Base-by-base conservation (phyloP, 306 rosid species). In the Inga oerstediana region DNA sequence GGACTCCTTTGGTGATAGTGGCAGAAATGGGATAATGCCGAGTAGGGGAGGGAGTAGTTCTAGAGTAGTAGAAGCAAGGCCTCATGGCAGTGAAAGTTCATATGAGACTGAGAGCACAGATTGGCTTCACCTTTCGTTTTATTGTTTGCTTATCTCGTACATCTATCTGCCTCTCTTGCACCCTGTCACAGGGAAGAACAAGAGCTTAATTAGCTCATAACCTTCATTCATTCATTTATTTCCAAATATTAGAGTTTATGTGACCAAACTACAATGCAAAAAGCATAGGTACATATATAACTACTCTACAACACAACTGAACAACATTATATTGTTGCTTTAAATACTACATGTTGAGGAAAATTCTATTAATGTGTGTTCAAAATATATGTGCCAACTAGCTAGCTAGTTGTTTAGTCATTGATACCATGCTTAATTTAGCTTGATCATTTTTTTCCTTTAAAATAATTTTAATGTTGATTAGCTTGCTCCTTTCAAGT, bases 81-180 rank as follows among this genome's bases (percentile, higher is more conserved):
- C 49, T 19, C 8, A 9, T 10, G 8, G 37, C n/a, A 1, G 12
- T 75, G 46, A 27, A 2, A 19, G 32, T 45, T 78, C 89, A 13
- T 46, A 78, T 11, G 61, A 54, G 32, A 20, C 13, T 15, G 17
- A 2, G 41, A 45, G 22, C 45, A 51, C 17, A 19, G 24, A 45
- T 66, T 81, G 79, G 86, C 37, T 84, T 12, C 35, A 79, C 2
- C 37, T 43, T 46, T 61, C 51, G 10, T 75, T 77, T 3, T 48
- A 44, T 69, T 12, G 22, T 34, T 27, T 51, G 4, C 69, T 72
- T 6, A 11, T 68, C 12, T 2, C 27, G 4, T 7, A 56, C 12
- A 56, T 56, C 27, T 20, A 56, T 56, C 12, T 20, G 9, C 34
- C 34, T 4, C 46, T 44, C 51, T 11, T 46, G 51, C 13, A 44